These are phyloP conservation scores for Citrus trifoliata DNA, from an alignment of 345 rosid species.

Conservation along the genomic window DNA sequence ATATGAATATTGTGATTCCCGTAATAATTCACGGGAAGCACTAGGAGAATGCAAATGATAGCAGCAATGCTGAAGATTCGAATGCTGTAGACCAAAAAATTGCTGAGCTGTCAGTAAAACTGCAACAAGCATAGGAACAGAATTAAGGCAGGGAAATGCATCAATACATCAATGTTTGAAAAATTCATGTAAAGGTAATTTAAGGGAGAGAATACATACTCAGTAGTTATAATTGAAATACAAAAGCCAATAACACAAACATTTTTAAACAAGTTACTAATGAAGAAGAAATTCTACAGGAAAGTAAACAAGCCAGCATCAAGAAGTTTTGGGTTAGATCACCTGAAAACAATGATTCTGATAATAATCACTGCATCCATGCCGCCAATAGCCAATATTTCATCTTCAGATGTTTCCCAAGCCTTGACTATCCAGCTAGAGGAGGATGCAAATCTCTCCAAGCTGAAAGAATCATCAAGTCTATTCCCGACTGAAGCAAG, in stretches of 20 bases:
- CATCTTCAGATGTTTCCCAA: constrained; percentile 82
- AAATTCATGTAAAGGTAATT: no score
- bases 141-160: no score
- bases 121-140: not conserved
- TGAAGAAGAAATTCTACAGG: no score
- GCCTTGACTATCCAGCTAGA: constrained; percentile 88
- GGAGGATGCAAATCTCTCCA: constrained; percentile 80
- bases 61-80: constrained; percentile 71
- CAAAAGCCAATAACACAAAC: no score
- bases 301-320: not conserved
- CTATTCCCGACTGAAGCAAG: constrained; percentile 33
- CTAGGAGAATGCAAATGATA: constrained; percentile 59
- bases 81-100: constrained; percentile 47
- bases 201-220: no score
- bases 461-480: constrained; percentile 39
- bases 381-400: constrained; percentile 67
- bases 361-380: constrained; percentile 77
- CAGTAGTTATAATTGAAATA: not conserved
- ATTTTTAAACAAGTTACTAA: no score
- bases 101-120: constrained; percentile 10
- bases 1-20: constrained; percentile 60
- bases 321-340: constrained; percentile 11
- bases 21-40: constrained; percentile 84
- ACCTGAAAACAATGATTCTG: constrained; percentile 78
- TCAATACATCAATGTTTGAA: no score